Evolutionary conservation across 768 basidiomycete species (phyloP).

Genomic region (Termitomyces sp.): DNA sequence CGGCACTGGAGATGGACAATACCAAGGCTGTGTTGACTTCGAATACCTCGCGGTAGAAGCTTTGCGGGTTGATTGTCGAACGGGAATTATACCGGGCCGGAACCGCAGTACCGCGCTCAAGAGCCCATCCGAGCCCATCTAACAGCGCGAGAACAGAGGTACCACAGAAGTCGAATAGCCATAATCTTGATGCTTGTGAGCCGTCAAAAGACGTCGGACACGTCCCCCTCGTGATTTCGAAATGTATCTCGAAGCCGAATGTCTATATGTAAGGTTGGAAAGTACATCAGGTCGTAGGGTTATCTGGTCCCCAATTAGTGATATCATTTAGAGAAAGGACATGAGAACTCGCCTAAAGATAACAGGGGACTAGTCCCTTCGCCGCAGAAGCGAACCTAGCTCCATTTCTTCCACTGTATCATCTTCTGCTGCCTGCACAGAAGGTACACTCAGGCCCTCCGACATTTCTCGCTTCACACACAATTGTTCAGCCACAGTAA

Average conservation of each 20-base stretch:
- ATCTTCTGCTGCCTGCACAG: slow-evolving; percentile 41
- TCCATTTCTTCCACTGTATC: slow-evolving; percentile 61
- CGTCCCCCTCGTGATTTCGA: neutral
- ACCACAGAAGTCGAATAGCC: neutral
- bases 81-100: neutral
- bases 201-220: neutral
- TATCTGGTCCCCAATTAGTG: slow-evolving; percentile 4
- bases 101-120: neutral
- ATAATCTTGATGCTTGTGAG: neutral
- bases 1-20: neutral
- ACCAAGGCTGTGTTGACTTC: neutral
- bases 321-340: neutral
- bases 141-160: neutral
- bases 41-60: neutral
- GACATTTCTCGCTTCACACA: slow-evolving; percentile 88
- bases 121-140: too few relatives aligned
- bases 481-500: slow-evolving; percentile 84
- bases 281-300: slow-evolving; percentile 11
- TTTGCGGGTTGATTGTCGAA: neutral
- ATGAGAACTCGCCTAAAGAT: slow-evolving; percentile 1
- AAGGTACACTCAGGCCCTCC: slow-evolving; percentile 64
- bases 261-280: slow-evolving; percentile 1
- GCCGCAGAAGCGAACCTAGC: slow-evolving; percentile 36
- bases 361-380: slow-evolving; percentile 29
- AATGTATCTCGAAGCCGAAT: neutral